Evolutionary conservation across 208 protist genomes (phyloP).

Genomic region (Crithidia thermophila): DNA sequence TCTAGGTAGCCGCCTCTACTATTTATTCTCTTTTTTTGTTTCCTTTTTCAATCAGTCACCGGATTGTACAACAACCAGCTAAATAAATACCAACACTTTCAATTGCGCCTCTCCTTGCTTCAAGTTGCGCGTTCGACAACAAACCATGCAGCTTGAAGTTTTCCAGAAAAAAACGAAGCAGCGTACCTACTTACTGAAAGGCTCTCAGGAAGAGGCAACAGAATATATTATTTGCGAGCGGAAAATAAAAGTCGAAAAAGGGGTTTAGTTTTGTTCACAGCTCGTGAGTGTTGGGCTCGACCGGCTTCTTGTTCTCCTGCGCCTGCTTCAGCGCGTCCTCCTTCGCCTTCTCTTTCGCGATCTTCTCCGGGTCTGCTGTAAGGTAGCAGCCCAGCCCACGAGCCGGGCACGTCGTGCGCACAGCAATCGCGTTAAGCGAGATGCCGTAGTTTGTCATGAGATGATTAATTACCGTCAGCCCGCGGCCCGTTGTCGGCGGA

Average conservation of each 20-base stretch:
- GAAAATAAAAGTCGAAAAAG: too few relatives aligned
- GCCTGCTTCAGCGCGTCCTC: constrained; percentile 4
- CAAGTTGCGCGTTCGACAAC: too few relatives aligned
- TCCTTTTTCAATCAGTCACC: background rate
- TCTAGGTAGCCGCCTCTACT: too few relatives aligned
- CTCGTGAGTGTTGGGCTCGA: background rate
- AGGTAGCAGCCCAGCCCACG: constrained; percentile 33
- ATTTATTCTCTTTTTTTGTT: background rate
- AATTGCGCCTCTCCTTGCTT: too few relatives aligned
- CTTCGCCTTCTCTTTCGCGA: constrained; percentile 14
- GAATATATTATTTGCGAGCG: too few relatives aligned
- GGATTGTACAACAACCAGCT: background rate
- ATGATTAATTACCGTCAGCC: constrained; percentile 72
- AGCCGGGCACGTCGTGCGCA: constrained; percentile 43
- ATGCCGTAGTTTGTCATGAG: constrained; percentile 68
- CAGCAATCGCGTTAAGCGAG: constrained; percentile 75
- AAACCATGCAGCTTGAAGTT: too few relatives aligned
- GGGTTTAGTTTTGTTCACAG: too few relatives aligned
- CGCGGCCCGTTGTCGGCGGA: constrained; percentile 69
- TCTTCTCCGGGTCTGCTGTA: constrained; percentile 38
- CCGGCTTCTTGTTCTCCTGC: constrained; percentile 4
- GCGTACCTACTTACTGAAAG: too few relatives aligned
- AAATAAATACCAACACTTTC: too few relatives aligned
- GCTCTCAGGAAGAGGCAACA: too few relatives aligned
- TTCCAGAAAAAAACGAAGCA: too few relatives aligned